Evolutionary conservation across 2,329 filamentous ascomycete species (phyloP), one percentile per base, ranked within the genome.

Genomic region (Ceratocystis alfenasii): DNA sequence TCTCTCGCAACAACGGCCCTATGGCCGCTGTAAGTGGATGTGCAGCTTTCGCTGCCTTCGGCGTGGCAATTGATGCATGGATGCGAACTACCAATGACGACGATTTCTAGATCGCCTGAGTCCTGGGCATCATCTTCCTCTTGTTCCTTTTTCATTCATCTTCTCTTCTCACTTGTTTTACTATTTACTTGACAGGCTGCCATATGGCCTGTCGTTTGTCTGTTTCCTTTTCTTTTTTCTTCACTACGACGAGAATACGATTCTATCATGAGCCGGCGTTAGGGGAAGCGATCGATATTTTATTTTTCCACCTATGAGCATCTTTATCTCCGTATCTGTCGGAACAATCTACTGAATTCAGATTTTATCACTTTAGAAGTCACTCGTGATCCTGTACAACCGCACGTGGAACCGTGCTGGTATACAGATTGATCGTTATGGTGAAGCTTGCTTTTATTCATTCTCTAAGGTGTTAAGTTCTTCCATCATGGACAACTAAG

Each of bases 1-100:
- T 99, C 69, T 93, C 90, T 61, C 85, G 88, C 69, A 89, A 88
- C 71, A 93, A 89, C 0, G 94, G 94, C 0, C 94, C 94, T 6
- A 89, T 94, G 77, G 94, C 93, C 41, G 88, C 90, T 62, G 87
- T 86, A 1, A 81, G 95, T 3, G 94, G 94, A 0, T 97, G 93
- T 75, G 88, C 85, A 12, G 94, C 93, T 0, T 99, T 99, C 76
- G 94, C 94, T 66, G 92, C 90, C 0, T 97, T 97, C 72, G 89
- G 86, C 74, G 86, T 89, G 15, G 93, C 92, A 0, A 96, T 97
- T 74, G 93, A 97, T 80, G 85, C 85, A 45, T 96, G 90, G 74
- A 90, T 96, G 90, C 78, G 89, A 71, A 87, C 87, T 80, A 88
- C 88, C 70, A 84, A 78, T 74, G 84, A 86, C 62, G 81, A 84